Percentiles rank a stretch among this genome's conserved stretches.
phyloP scores from a whole-genome alignment of 495 filamentous ascomycete genomes.

The Daldinia childiae region DNA sequence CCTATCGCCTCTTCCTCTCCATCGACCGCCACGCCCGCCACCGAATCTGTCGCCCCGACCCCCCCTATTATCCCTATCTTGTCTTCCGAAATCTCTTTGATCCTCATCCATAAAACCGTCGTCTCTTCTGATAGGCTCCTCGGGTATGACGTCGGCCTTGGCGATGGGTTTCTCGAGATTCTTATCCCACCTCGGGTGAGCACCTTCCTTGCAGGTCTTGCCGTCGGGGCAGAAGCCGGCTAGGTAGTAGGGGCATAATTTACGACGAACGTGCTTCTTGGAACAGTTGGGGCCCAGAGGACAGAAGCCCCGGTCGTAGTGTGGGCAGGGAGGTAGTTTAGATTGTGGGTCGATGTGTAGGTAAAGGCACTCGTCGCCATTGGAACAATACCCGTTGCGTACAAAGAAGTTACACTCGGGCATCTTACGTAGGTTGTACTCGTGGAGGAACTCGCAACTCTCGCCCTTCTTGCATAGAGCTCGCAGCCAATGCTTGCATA shows the following conservation, averaged over 20 bases:
- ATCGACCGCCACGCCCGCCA: conserved; percentile 44
- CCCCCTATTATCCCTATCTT: conserved; percentile 61
- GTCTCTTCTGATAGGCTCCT: conserved; percentile 64
- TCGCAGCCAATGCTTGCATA: conserved; percentile 99
- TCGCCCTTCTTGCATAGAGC: conserved; percentile 97
- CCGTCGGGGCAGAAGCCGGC: conserved; percentile 96
- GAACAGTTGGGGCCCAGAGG: conserved; percentile 86
- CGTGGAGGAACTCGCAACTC: conserved; percentile 94
- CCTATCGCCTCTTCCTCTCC: conserved; percentile 49
- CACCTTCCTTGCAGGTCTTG: conserved; percentile 74
- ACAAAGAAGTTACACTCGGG: conserved; percentile 94
- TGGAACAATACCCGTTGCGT: conserved; percentile 89
- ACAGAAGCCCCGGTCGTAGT: conserved; percentile 96
- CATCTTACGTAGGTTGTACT: conserved; percentile 98
- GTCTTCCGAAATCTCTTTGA: conserved; percentile 58
- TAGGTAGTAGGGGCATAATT: conserved; percentile 85
- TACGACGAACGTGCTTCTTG: conserved; percentile 82
- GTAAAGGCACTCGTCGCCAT: conserved; percentile 96
- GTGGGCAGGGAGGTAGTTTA: conserved; percentile 84
- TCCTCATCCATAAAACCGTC: conserved; percentile 56
- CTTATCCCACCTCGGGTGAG: conserved; percentile 82
- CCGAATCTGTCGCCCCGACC: conserved; percentile 48
- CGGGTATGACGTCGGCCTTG: conserved; percentile 65
- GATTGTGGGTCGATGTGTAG: conserved; percentile 88
- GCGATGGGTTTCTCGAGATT: conserved; percentile 78